These are phyloP conservation scores for Lactifluus pinguis DNA, from an alignment of 768 basidiomycete genomes.

Conservation along the genomic window DNA sequence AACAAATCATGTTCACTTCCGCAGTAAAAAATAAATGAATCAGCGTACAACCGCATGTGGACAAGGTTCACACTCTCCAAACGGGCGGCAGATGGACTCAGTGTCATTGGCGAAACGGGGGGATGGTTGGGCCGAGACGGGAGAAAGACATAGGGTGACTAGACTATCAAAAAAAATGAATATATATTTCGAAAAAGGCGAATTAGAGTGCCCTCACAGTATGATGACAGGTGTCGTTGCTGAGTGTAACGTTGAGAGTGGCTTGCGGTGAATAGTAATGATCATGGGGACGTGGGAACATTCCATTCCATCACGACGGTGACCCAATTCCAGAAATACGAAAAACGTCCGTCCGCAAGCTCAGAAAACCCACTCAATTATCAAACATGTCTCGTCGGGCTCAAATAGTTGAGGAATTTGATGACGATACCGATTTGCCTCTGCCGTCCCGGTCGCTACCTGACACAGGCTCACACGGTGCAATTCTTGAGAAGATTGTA, in stretches of 20 bases:
- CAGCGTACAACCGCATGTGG: constrained; percentile 32
- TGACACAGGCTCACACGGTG: constrained; percentile 58
- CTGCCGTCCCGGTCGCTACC: constrained; percentile 60
- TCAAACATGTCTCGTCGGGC: constrained; percentile 57
- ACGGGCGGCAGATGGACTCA: constrained; percentile 21
- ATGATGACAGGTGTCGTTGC: constrained; percentile 2
- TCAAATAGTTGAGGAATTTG: constrained; percentile 71
- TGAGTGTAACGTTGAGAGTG: background rate
- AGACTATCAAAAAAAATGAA: constrained; percentile 4
- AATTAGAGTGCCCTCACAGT: background rate
- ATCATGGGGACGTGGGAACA: constrained; percentile 16
- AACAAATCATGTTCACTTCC: constrained; percentile 1
- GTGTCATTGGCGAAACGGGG: constrained; percentile 14
- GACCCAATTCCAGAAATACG: background rate
- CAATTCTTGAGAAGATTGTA: constrained; percentile 60
- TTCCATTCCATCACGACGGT: background rate
- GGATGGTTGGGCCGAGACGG: constrained; percentile 4
- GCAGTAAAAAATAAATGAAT: background rate
- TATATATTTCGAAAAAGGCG: background rate
- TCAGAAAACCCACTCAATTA: background rate
- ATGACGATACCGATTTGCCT: constrained; percentile 91
- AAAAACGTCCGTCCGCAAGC: background rate
- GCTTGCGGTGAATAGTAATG: background rate
- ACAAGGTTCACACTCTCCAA: constrained; percentile 34
- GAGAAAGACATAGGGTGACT: constrained; percentile 1